These are phyloP conservation scores for Rhizophora apiculata DNA, from an alignment of 345 rosid species.

Conservation along the genomic window DNA sequence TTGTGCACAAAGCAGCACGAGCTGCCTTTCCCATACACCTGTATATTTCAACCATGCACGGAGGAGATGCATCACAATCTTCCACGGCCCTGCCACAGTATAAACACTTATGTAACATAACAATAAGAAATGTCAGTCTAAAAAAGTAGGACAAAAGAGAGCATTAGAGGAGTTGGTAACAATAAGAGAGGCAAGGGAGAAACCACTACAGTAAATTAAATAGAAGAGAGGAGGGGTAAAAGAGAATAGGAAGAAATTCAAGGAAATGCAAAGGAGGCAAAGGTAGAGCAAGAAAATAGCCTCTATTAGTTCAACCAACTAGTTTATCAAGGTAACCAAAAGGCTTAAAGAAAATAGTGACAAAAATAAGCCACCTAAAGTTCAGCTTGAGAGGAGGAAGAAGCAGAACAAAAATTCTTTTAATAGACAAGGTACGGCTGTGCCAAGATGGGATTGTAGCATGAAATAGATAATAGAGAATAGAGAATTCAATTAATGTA, in stretches of 20 bases:
- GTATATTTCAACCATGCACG: conserved; percentile 90
- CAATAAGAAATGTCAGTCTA: background rate
- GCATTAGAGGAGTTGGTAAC: background rate
- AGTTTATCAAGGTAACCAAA: background rate
- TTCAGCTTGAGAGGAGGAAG: too few species aligned
- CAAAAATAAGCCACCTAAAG: too few species aligned
- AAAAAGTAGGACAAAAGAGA: background rate
- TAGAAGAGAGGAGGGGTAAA: too few species aligned
- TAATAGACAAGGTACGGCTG: too few species aligned
- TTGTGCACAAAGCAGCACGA: conserved; percentile 75
- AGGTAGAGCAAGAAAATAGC: too few species aligned
- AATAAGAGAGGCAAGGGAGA: background rate
- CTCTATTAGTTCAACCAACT: background rate
- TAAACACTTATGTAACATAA: background rate
- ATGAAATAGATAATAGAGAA: too few species aligned
- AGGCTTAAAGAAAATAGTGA: background rate
- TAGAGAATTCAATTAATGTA: too few species aligned
- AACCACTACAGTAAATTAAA: too few species aligned
- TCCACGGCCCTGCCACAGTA: conserved; percentile 61
- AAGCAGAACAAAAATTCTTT: too few species aligned
- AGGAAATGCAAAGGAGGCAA: too few species aligned
- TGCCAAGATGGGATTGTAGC: too few species aligned
- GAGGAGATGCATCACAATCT: conserved; percentile 90
- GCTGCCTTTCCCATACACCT: conserved; percentile 96
- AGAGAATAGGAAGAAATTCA: too few species aligned